A percentile compares a stretch with the other conserved stretches of the same genome.
These are phyloP conservation scores for Epichloe baconii DNA, from an alignment of 2,329 filamentous ascomycete genomes.

Conservation along the genomic window DNA sequence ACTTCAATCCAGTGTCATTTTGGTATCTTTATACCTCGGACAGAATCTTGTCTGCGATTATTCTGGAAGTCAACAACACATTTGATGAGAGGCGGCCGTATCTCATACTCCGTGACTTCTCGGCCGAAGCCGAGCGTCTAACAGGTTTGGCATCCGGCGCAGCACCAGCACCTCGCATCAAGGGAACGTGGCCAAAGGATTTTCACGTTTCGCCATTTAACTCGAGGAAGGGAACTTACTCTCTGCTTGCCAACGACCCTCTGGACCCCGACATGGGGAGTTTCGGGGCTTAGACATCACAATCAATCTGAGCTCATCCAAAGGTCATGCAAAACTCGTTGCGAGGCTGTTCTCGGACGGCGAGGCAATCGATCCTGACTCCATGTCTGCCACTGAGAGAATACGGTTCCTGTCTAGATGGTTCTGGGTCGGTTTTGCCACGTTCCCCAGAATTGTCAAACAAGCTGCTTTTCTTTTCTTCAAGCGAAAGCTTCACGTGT, in stretches of 20 bases:
- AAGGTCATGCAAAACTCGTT: conserved; percentile 46
- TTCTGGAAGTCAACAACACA: conserved; percentile 66
- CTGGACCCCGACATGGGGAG: conserved; percentile 24
- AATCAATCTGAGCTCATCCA: conserved; percentile 47
- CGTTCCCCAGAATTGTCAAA: conserved; percentile 50
- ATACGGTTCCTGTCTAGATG: conserved; percentile 37
- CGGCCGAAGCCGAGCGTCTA: conserved; percentile 10
- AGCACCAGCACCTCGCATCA: conserved; percentile 21
- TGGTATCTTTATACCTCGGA: conserved; percentile 60
- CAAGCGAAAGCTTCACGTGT: conserved; percentile 44
- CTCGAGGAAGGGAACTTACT: conserved; percentile 42
- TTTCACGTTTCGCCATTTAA: conserved; percentile 72
- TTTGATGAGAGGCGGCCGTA: conserved; percentile 52
- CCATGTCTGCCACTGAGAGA: conserved; percentile 30
- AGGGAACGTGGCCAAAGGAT: conserved; percentile 50
- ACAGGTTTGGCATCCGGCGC: neutral
- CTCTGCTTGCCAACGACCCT: conserved; percentile 33
- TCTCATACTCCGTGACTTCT: conserved; percentile 16
- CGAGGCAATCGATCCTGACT: conserved; percentile 33
- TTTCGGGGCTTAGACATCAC: conserved; percentile 39
- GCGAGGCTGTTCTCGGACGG: conserved; percentile 44
- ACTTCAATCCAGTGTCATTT: conserved; percentile 65
- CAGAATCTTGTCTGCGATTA: conserved; percentile 46
- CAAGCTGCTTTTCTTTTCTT: conserved; percentile 48
- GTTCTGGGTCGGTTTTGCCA: conserved; percentile 56